Percentiles rank a stretch among this genome's conserved stretches.
phyloP scores from a whole-genome alignment of 2,329 filamentous ascomycete genomes.

The Phialophora tarda region DNA sequence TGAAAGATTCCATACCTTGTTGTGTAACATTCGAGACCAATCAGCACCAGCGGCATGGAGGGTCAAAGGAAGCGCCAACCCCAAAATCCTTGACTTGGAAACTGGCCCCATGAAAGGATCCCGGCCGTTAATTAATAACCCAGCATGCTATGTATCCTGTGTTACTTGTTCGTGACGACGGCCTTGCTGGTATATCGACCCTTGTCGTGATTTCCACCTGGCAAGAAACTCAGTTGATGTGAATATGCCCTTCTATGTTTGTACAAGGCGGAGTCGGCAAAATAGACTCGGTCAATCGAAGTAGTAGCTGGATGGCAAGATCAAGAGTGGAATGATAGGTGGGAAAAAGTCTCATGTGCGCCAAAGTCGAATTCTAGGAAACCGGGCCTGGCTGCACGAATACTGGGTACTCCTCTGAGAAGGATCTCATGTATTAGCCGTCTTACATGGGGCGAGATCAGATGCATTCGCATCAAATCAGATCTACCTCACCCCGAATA shows the following conservation, averaged over 20 bases:
- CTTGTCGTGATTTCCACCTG: neutral
- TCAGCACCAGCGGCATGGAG: neutral
- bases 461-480: neutral
- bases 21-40: constrained; percentile 21
- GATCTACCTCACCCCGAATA: neutral
- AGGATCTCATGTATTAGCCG: constrained; percentile 1
- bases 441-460: neutral
- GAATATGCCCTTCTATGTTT: neutral
- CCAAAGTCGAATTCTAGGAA: neutral
- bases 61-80: constrained; percentile 1
- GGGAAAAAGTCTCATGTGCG: neutral
- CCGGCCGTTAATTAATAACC: neutral
- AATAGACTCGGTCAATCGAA: neutral
- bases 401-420: too few relatives aligned
- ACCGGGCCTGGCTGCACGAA: neutral
- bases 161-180: neutral
- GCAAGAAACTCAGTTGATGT: neutral
- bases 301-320: neutral
- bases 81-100: constrained; percentile 1
- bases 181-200: neutral
- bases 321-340: neutral
- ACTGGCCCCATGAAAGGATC: neutral
- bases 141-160: neutral
- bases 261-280: neutral
- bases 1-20: constrained; percentile 10